A percentile compares a stretch with the other conserved stretches of the same genome.
Evolutionary conservation across 108 stramenopile genomes (phyloP).

Genomic region (Pseudonitzschia multiseries): DNA sequence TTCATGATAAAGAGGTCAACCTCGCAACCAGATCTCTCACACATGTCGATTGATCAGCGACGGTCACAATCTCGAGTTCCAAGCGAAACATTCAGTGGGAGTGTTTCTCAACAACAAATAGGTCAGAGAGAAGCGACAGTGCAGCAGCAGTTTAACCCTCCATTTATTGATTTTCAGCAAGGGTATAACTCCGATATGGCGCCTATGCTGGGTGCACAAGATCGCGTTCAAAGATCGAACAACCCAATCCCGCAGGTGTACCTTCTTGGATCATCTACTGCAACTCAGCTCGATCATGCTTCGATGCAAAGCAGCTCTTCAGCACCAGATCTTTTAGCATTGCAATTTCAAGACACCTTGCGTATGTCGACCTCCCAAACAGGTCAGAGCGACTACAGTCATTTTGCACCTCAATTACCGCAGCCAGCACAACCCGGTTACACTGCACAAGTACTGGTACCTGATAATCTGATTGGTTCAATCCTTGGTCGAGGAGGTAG

Average conservation of each 20-base stretch:
- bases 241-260: constrained; percentile 18
- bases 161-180: constrained; percentile 19
- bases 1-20: constrained; percentile 27
- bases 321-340: constrained; percentile 48
- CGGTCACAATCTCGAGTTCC: constrained; percentile 4
- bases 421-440: constrained; percentile 30
- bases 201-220: constrained; percentile 27
- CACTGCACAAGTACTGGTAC: constrained; percentile 55
- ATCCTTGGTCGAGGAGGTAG: constrained; percentile 71
- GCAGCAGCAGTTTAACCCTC: constrained; percentile 23
- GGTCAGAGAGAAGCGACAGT: constrained; percentile 11
- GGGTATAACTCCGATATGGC: constrained; percentile 27
- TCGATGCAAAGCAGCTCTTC: constrained; percentile 35
- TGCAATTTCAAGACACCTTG: constrained; percentile 41
- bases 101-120: neutral
- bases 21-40: constrained; percentile 33
- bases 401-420: constrained; percentile 34
- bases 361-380: constrained; percentile 18
- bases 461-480: constrained; percentile 68
- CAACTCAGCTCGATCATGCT: constrained; percentile 18
- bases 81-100: neutral
- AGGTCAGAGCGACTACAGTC: constrained; percentile 22
- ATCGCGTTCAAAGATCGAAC: constrained; percentile 9
- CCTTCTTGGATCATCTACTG: constrained; percentile 9
- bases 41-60: constrained; percentile 34